Evolutionary conservation across 176 grass and related monocot genomes (phyloP), one percentile per base, ranked within the genome.

Genomic region (Bolboschoenus planiculmis): DNA sequence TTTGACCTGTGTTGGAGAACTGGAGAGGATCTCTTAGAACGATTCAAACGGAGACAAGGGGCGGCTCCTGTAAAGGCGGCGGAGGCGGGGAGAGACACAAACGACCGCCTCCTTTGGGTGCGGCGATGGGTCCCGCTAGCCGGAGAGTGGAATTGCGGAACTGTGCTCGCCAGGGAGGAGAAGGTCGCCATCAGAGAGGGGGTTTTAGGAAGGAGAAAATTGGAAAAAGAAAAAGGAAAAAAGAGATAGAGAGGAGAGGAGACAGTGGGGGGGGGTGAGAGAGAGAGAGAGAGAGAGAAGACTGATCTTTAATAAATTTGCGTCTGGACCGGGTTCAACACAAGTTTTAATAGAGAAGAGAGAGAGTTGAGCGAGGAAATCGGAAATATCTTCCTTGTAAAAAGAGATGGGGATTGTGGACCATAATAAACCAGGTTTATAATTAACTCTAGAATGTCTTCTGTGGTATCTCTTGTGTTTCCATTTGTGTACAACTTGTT

Each of bases 61-160:
- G 79, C 37, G 9, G 79, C 43, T 24, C 56, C 57, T 4, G 36
- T 82, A 34, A 82, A 82, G 79, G 79, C 79, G 58, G 79, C 79
- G 23, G 79, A 82, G 79, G 79, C 79, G 6, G 79, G 79, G 24
- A 82, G 79, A 46, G 79, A 82, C 11, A 82, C 79, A 23, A 63
- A 20, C 4, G 79, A 66, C 7, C 79, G 13, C 23, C 79, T 23
- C 79, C 79, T 37, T 24, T 56, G 51, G 1, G 31, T 43, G 7
- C 79, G 79, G 20, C 37, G 79, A 6, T 82, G 79, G 36, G 13
- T 20, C 14, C 79, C 58, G 27, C 37, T 65, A 20, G 79, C 30
- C 37, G 79, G 35, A 58, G 23, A 4, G 39, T 65, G 30, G 37
- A 82, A 82, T 50, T 82, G 79, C 37, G 58, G 58, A 13, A 47